Percentiles rank a stretch among this genome's conserved stretches.
phyloP scores from a whole-genome alignment of 129 eudicot species.

The Centella asiatica region DNA sequence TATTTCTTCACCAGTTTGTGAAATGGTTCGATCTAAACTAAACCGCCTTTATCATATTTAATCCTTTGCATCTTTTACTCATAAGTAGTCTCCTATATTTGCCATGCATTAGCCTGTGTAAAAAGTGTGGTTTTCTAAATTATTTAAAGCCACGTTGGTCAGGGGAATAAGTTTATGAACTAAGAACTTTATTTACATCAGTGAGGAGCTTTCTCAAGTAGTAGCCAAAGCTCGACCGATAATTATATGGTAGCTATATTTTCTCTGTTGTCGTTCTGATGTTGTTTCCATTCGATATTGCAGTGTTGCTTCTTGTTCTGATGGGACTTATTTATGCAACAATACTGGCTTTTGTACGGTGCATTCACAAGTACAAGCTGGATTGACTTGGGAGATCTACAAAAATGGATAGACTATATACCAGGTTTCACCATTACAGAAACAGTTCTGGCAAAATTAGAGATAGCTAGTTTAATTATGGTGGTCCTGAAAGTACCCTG shows the following conservation, averaged over 20 bases:
- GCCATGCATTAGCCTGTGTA: not conserved
- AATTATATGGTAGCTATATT: not conserved
- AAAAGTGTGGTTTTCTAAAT: not conserved
- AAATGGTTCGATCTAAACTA: too few relatives aligned
- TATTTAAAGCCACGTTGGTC: not conserved
- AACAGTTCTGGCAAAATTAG: not conserved
- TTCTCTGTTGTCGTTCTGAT: not conserved
- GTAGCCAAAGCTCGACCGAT: not conserved
- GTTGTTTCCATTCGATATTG: conserved; percentile 14
- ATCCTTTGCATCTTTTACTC: too few relatives aligned
- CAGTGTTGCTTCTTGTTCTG: conserved; percentile 40
- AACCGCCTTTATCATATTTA: too few relatives aligned
- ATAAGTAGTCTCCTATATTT: not conserved
- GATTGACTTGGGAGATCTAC: conserved; percentile 22
- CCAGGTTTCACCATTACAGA: not conserved
- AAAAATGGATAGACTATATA: not conserved
- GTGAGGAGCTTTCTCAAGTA: not conserved
- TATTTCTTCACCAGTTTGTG: too few relatives aligned
- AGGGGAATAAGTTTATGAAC: not conserved
- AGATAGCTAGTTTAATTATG: not conserved
- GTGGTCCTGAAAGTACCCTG: not conserved
- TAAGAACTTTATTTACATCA: not conserved
- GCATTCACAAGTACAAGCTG: conserved; percentile 43
- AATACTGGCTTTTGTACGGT: conserved; percentile 21
- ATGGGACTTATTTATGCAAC: conserved; percentile 29